Percentiles rank a stretch among this genome's conserved stretches.
phyloP scores from a whole-genome alignment of 495 filamentous ascomycete species.

The Penicillium cinerascens region DNA sequence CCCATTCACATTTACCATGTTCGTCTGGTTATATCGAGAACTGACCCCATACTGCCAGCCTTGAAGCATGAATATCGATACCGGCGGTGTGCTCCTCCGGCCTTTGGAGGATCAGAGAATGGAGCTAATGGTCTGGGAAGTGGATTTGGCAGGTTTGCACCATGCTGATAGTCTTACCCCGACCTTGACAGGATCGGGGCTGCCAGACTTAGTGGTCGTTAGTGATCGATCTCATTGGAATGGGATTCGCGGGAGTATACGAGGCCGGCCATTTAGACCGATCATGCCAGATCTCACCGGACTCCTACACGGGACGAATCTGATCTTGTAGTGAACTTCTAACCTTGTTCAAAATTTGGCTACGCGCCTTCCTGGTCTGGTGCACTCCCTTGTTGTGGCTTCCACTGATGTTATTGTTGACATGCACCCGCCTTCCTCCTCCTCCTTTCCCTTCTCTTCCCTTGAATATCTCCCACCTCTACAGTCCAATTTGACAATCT shows the following conservation, averaged over 20 bases:
- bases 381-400: not conserved
- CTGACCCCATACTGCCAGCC: too few relatives aligned
- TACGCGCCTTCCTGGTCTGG: not conserved
- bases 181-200: constrained; percentile 55
- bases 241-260: constrained; percentile 50
- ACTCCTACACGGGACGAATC: not conserved
- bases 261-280: constrained; percentile 56
- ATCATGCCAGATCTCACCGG: constrained; percentile 46
- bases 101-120: constrained; percentile 13
- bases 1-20: not conserved
- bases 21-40: constrained; percentile 1
- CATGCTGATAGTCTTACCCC: constrained; percentile 55
- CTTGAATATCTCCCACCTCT: constrained; percentile 1
- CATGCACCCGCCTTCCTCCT: not conserved
- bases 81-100: constrained; percentile 2
- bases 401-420: not conserved
- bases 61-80: not conserved
- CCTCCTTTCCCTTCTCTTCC: not conserved
- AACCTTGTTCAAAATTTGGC: not conserved
- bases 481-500: not conserved
- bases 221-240: constrained; percentile 44
- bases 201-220: constrained; percentile 54
- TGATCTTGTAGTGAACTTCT: not conserved
- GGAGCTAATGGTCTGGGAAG: constrained; percentile 56
- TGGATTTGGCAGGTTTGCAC: constrained; percentile 41